Base-by-base conservation (phyloP, 768 basidiomycete genomes). In the Tephrocybe sp. region DNA sequence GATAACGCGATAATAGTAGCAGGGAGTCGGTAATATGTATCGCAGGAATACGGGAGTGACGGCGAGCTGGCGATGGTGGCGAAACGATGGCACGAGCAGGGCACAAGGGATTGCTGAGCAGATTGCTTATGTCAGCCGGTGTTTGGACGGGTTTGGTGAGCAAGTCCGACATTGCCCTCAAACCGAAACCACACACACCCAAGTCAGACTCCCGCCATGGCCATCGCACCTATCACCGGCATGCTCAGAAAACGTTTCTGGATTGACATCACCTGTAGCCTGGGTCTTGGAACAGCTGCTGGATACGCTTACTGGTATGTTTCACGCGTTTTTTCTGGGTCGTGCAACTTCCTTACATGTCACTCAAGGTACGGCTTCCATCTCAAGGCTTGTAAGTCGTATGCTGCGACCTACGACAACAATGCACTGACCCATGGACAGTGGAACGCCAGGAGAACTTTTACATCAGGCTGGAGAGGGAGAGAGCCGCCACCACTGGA, bases 191-290 rank as follows among this genome's bases (percentile, higher is more conserved):
- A 57, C 54, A 57, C 55, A 50, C 55, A 58, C 52, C 55, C 59
- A 59, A 57, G 25, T 49, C 56, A 47, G 42, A 51, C 52, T 25
- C 39, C 55, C 48, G 45, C 66, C 65, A 93, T 93, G 90, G 69
- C 90, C 64, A 88, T 96, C 67, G 86, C 90, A 55, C 93, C 93
- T 61, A 93, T 96, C 71, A 89, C 89, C 45, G 93, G 93, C 68
- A 93, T 83, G 75, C 88, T 95, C 74, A 89, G 93, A 75, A 96
- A 95, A 74, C 79, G 85, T 62, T 84, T 95, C 71, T 90, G 90
- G 84, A 82, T 92, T 56, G 94, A 97, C 66, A 61, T 96, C 56
- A 76, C 82, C 41, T 75, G 81, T 61, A 80, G 83, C 33, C 65
- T 95, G 38, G 93, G 90, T 59, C 80, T 96, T 45, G 93, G 93